phyloP scores from a whole-genome alignment of 1,284 basidiomycete genomes.

The Ceratobasidium sp. region DNA sequence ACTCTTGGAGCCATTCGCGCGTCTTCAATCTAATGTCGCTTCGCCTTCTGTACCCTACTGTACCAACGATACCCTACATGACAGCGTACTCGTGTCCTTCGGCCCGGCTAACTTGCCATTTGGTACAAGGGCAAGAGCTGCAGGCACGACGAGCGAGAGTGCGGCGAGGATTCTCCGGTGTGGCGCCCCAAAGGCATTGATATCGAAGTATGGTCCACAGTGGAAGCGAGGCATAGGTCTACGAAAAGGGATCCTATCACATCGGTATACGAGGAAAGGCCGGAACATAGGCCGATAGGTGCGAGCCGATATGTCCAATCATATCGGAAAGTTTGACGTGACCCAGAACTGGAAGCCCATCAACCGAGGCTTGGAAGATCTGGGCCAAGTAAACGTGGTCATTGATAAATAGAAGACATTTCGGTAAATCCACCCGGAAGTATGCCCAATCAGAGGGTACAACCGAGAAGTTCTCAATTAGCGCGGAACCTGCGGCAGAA shows the following conservation, averaged over 20 bases:
- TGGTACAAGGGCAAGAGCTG: not conserved
- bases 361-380: not conserved
- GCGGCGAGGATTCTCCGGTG: constrained; percentile 5
- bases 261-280: not conserved
- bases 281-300: not conserved
- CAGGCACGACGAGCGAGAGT: not conserved
- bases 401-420: not conserved
- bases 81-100: not conserved
- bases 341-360: not conserved
- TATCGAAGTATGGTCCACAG: not conserved
- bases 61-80: not conserved
- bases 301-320: not conserved
- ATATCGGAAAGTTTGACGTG: not conserved
- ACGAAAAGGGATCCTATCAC: not conserved
- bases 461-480: not conserved
- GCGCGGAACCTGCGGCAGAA: constrained; percentile 2
- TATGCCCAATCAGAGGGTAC: not conserved
- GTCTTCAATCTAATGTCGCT: too few relatives aligned
- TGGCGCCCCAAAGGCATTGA: not conserved
- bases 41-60: too few relatives aligned
- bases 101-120: not conserved
- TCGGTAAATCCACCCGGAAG: constrained; percentile 7
- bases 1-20: too few relatives aligned
- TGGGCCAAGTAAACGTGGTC: not conserved
- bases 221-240: not conserved